Evolutionary conservation across 2,329 filamentous ascomycete genomes (phyloP).

Genomic region (Diplocarpon rosae): DNA sequence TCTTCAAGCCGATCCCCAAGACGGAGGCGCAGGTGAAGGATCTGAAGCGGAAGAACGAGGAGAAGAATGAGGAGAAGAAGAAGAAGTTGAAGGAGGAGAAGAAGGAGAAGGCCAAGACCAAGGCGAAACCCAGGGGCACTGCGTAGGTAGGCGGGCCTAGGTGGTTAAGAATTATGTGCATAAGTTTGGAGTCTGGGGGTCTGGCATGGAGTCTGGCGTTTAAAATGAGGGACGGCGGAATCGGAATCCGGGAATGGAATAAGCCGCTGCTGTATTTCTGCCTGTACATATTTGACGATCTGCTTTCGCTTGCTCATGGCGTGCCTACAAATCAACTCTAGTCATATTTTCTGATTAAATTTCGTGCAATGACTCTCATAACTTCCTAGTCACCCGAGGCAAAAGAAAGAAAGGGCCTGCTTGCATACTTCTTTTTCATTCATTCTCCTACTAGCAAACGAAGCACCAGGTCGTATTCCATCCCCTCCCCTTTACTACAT

Average conservation of each 20-base stretch:
- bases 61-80: constrained; percentile 84
- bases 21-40: constrained; percentile 74
- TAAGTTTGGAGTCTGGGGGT: constrained; percentile 4
- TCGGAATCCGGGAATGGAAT: background rate
- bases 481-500: too few species aligned
- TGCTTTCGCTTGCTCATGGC: too few species aligned
- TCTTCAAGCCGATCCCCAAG: constrained; percentile 90
- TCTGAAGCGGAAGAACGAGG: constrained; percentile 87
- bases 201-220: constrained; percentile 1
- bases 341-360: too few species aligned
- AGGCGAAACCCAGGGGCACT: constrained; percentile 62
- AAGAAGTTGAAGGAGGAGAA: constrained; percentile 92
- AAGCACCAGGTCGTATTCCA: too few species aligned
- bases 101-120: constrained; percentile 88
- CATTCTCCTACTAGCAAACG: too few species aligned
- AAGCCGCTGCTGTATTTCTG: background rate
- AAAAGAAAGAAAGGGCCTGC: too few species aligned
- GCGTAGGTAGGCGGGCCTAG: constrained; percentile 11
- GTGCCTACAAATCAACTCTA: too few species aligned
- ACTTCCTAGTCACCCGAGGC: too few species aligned
- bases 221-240: background rate
- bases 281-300: background rate
- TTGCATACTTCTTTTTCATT: too few species aligned
- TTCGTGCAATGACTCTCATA: too few species aligned
- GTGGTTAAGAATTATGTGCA: constrained; percentile 2